Percentiles rank a stretch among this genome's conserved stretches.
These are phyloP conservation scores for Backusella psychrophila DNA, from an alignment of 192 early-diverging fungal genomes.

Conservation along the genomic window DNA sequence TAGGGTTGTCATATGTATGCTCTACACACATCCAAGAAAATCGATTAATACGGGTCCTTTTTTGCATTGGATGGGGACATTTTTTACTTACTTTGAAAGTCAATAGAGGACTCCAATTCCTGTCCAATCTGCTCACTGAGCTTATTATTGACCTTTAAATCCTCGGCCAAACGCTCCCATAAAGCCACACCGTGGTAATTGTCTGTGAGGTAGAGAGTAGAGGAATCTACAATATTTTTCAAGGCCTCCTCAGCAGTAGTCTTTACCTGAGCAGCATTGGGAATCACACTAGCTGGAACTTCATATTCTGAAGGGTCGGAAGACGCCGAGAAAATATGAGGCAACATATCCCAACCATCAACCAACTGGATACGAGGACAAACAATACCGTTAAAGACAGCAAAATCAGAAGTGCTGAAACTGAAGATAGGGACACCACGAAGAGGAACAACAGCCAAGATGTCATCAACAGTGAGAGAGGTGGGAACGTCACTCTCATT, in stretches of 20 bases:
- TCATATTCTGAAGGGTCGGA: not conserved
- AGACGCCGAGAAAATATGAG: slow-evolving; percentile 16
- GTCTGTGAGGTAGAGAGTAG: slow-evolving; percentile 5
- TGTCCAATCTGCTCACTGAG: slow-evolving; percentile 37
- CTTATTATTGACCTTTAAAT: slow-evolving; percentile 36
- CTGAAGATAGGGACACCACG: slow-evolving; percentile 27
- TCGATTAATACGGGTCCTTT: not conserved
- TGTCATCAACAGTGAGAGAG: slow-evolving; percentile 18
- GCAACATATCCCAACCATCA: slow-evolving; percentile 38
- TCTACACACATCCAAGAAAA: not conserved
- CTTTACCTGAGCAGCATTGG: not conserved
- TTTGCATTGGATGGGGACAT: not conserved
- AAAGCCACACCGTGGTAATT: slow-evolving; percentile 34
- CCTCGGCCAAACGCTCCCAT: slow-evolving; percentile 42
- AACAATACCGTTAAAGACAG: not conserved
- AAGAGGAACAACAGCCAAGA: slow-evolving; percentile 25
- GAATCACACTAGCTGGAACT: not conserved
- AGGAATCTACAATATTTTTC: not conserved
- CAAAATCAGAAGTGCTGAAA: slow-evolving; percentile 18
- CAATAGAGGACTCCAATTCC: slow-evolving; percentile 55
- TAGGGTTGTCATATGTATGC: slow-evolving; percentile 39
- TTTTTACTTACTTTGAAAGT: slow-evolving; percentile 47
- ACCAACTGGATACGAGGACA: slow-evolving; percentile 20
- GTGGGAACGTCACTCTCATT: slow-evolving; percentile 1
- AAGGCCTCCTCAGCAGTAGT: not conserved